phyloP scores from a whole-genome alignment of 495 filamentous ascomycete genomes.

The Hypoxylon crocopeplum region DNA sequence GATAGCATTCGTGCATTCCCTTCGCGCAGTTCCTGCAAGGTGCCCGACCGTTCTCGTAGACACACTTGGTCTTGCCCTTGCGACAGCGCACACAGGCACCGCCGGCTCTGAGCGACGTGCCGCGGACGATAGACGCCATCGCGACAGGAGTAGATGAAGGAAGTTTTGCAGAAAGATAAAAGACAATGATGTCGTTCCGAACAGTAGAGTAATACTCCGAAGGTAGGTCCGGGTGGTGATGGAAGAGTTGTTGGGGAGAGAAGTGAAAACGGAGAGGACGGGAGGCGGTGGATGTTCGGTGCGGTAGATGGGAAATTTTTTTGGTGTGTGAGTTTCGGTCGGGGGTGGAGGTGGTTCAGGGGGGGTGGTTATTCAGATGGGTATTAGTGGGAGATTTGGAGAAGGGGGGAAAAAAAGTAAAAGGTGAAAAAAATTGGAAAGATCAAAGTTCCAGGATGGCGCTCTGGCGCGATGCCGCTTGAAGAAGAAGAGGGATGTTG shows the following conservation, averaged over 20 bases:
- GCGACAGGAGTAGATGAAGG: constrained; percentile 6
- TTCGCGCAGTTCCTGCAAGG: constrained; percentile 63
- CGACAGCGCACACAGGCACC: constrained; percentile 61
- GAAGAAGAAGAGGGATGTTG: constrained; percentile 35
- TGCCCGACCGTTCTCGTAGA: constrained; percentile 59
- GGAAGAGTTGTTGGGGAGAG: constrained; percentile 23
- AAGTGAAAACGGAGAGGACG: constrained; percentile 41
- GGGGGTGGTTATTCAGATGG: too few species aligned
- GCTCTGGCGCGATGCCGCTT: constrained; percentile 36
- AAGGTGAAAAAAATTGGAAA: neutral
- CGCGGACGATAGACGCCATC: constrained; percentile 56
- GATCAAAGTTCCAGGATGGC: constrained; percentile 19
- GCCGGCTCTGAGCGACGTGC: constrained; percentile 59
- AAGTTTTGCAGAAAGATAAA: neutral
- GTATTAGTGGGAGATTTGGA: constrained; percentile 26
- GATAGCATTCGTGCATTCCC: constrained; percentile 61
- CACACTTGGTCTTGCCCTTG: constrained; percentile 62
- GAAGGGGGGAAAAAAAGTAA: constrained; percentile 7
- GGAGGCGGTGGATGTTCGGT: constrained; percentile 44
- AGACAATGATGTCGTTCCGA: constrained; percentile 17
- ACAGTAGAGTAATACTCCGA: constrained; percentile 29
- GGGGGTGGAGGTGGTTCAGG: constrained; percentile 21
- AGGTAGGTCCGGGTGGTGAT: constrained; percentile 34
- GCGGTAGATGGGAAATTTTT: constrained; percentile 44
- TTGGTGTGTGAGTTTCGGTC: constrained; percentile 31